These are phyloP conservation scores for Populus pruinosa DNA, from an alignment of 345 rosid species.

Conservation along the genomic window DNA sequence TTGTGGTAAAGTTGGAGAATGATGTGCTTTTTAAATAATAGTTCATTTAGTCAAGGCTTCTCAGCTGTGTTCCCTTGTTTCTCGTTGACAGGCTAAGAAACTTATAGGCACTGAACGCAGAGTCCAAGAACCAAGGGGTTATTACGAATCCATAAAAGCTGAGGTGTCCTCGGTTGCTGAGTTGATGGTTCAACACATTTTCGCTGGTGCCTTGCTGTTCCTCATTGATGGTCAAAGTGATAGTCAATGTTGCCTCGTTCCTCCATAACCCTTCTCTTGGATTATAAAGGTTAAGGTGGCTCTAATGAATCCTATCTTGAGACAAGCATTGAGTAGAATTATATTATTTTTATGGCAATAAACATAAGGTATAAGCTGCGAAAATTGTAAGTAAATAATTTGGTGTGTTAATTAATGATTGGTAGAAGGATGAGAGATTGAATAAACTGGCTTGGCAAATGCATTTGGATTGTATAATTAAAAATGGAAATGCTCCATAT, in stretches of 20 bases:
- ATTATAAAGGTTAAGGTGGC: background rate
- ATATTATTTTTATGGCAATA: slow-evolving; percentile 1
- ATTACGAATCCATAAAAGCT: background rate
- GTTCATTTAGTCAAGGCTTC: background rate
- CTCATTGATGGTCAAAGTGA: background rate
- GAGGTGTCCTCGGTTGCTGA: background rate
- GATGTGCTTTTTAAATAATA: background rate
- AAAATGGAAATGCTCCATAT: background rate
- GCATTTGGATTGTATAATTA: background rate
- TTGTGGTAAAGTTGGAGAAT: background rate
- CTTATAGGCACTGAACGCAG: background rate
- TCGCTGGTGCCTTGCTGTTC: background rate
- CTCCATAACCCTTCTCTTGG: background rate
- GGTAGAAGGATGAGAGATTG: background rate
- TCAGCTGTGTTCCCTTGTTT: slow-evolving; percentile 15
- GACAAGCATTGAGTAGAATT: background rate
- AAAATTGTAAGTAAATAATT: background rate
- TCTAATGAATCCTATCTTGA: slow-evolving; percentile 3
- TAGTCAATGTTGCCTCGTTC: background rate
- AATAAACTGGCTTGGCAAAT: background rate
- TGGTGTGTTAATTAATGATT: background rate
- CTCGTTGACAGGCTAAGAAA: slow-evolving; percentile 39
- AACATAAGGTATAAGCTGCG: slow-evolving; percentile 3
- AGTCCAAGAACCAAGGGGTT: background rate
- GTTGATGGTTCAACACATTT: background rate